phyloP scores from a whole-genome alignment of 495 filamentous ascomycete species.

The Xylaria castorea region DNA sequence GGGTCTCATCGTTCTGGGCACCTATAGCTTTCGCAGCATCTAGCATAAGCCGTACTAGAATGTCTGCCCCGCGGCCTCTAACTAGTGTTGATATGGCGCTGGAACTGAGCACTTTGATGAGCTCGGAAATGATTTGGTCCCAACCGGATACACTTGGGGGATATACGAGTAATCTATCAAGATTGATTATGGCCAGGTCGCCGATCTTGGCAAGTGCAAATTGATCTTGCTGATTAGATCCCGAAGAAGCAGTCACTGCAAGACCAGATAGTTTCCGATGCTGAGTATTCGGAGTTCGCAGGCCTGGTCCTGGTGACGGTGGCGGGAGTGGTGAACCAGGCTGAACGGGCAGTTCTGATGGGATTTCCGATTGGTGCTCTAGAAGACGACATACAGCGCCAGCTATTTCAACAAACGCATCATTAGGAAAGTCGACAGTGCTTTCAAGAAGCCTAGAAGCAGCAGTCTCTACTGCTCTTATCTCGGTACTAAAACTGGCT shows the following conservation, averaged over 20 bases:
- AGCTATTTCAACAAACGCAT: conserved; percentile 79
- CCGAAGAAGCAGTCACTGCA: conserved; percentile 59
- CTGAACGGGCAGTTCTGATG: conserved; percentile 42
- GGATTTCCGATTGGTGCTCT: conserved; percentile 45
- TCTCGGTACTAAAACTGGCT: conserved; percentile 75
- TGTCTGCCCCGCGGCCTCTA: conserved; percentile 73
- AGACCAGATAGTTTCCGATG: conserved; percentile 69
- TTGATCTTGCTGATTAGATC: conserved; percentile 67
- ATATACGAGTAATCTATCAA: conserved; percentile 72
- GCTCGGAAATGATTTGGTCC: conserved; percentile 70
- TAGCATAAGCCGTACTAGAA: conserved; percentile 75
- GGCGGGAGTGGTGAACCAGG: conserved; percentile 45
- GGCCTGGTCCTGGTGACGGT: conserved; percentile 21
- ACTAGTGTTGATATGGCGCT: conserved; percentile 61
- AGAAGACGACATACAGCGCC: conserved; percentile 73
- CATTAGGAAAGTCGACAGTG: conserved; percentile 83
- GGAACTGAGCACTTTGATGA: conserved; percentile 70
- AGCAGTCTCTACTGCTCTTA: conserved; percentile 87
- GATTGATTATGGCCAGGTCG: conserved; percentile 78
- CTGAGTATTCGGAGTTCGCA: conserved; percentile 44
- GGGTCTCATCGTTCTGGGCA: conserved; percentile 54
- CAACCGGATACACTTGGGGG: conserved; percentile 73
- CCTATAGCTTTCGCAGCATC: conserved; percentile 63
- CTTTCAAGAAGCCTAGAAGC: conserved; percentile 87
- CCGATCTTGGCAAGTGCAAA: conserved; percentile 86